Percentiles rank a stretch among this genome's conserved stretches.
Conservation (phyloP, 768 basidiomycete species). For the Pleurotus giganteus region DNA sequence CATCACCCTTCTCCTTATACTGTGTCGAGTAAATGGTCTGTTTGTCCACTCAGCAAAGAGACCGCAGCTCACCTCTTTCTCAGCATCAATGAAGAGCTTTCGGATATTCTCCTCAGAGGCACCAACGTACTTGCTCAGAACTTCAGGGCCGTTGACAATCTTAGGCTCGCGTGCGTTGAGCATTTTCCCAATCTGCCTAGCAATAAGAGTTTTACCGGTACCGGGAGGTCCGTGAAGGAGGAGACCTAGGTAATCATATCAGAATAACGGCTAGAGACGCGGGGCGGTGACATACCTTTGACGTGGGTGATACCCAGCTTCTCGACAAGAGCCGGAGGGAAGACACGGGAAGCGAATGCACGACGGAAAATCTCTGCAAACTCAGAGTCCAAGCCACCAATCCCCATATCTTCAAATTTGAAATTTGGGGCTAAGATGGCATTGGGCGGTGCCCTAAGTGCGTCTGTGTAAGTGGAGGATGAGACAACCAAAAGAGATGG, state of each 20-base stretch:
- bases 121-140: slow-evolving; percentile 96
- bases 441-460: slow-evolving; percentile 76
- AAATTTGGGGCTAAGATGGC: slow-evolving; percentile 97
- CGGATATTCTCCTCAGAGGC: slow-evolving; percentile 97
- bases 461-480: slow-evolving; percentile 3
- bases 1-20: slow-evolving; percentile 98
- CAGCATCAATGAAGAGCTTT: slow-evolving; percentile 97
- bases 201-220: slow-evolving; percentile 97
- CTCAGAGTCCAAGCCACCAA: slow-evolving; percentile 94
- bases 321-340: slow-evolving; percentile 94
- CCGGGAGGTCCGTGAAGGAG: slow-evolving; percentile 95
- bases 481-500: background rate
- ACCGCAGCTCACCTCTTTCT: slow-evolving; percentile 72
- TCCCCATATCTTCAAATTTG: slow-evolving; percentile 99
- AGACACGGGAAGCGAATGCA: slow-evolving; percentile 98
- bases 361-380: slow-evolving; percentile 97
- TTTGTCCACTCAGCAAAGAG: background rate
- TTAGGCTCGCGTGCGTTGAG: slow-evolving; percentile 97
- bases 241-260: slow-evolving; percentile 55
- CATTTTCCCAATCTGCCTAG: slow-evolving; percentile 99
- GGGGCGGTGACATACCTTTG: slow-evolving; percentile 58
- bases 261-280: background rate
- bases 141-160: slow-evolving; percentile 97
- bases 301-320: slow-evolving; percentile 98
- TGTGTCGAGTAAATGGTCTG: slow-evolving; percentile 24